A percentile compares a stretch with the other conserved stretches of the same genome.
Evolutionary conservation across 2,329 filamentous ascomycete species (phyloP).

Genomic region (Aspergillus floridensis): DNA sequence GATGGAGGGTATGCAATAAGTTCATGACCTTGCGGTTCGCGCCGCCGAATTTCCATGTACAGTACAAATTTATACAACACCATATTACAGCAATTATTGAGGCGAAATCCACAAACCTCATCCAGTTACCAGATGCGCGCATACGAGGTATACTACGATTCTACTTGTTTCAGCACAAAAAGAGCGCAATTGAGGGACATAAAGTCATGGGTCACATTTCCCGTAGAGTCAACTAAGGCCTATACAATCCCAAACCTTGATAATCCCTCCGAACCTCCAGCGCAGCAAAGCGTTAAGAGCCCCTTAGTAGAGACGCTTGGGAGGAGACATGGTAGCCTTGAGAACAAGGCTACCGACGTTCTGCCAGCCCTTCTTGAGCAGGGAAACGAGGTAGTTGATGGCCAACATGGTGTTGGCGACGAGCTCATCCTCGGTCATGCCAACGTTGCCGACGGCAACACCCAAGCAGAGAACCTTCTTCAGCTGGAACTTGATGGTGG

Average conservation of each 20-base stretch:
- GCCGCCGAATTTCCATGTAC: neutral
- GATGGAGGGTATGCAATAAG: slow-evolving; percentile 84
- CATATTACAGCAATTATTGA: neutral
- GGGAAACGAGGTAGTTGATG: slow-evolving; percentile 99
- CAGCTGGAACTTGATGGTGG: slow-evolving; percentile 99
- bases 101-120: neutral
- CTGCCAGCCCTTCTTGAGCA: slow-evolving; percentile 99
- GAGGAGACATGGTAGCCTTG: slow-evolving; percentile 99
- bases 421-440: slow-evolving; percentile 93
- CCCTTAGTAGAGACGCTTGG: slow-evolving; percentile 91
- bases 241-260: slow-evolving; percentile 26
- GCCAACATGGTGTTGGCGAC: slow-evolving; percentile 99
- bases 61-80: neutral
- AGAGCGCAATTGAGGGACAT: slow-evolving; percentile 22
- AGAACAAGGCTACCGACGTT: slow-evolving; percentile 99
- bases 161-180: slow-evolving; percentile 3
- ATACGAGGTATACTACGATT: neutral
- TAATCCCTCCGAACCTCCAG: slow-evolving; percentile 22
- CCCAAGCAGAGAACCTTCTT: slow-evolving; percentile 99
- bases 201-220: slow-evolving; percentile 35
- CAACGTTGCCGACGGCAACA: slow-evolving; percentile 98
- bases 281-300: slow-evolving; percentile 28
- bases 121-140: neutral
- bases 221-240: slow-evolving; percentile 27
- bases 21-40: neutral